phyloP scores from a whole-genome alignment of 768 basidiomycete genomes.

The Cantharellus anzutake region DNA sequence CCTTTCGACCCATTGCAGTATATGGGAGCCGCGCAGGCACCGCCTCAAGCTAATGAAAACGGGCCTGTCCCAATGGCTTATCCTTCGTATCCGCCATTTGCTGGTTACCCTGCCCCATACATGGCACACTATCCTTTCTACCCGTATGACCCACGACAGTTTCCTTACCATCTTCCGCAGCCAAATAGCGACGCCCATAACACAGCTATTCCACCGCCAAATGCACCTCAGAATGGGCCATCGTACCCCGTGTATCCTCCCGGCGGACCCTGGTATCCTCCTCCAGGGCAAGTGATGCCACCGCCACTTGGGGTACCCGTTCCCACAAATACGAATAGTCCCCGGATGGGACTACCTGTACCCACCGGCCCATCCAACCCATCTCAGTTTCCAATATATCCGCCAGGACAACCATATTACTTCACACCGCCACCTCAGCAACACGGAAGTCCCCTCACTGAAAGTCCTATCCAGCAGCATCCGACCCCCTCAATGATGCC shows the following conservation, averaged over 20 bases:
- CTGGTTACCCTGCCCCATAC: background rate
- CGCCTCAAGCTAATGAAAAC: background rate
- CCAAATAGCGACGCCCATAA: background rate
- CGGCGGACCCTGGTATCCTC: background rate
- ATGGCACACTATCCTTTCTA: constrained; percentile 1
- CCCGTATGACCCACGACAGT: background rate
- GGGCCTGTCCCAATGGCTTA: background rate
- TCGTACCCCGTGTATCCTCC: background rate
- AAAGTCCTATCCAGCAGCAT: too few relatives aligned
- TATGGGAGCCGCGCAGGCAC: background rate
- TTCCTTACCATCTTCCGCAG: background rate
- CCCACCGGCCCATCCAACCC: constrained; percentile 14
- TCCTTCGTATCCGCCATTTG: background rate
- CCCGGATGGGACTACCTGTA: background rate
- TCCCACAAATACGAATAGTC: background rate
- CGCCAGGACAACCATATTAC: constrained; percentile 10
- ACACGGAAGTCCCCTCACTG: background rate
- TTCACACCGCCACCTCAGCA: constrained; percentile 12
- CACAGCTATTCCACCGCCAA: background rate
- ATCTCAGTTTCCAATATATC: constrained; percentile 14
- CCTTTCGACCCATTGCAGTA: background rate
- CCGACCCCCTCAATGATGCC: background rate
- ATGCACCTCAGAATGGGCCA: background rate
- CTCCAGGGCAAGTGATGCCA: background rate
- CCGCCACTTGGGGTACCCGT: background rate